Base-by-base conservation (phyloP, 2,329 filamentous ascomycete genomes). In the Coleophoma eucalyptorum region DNA sequence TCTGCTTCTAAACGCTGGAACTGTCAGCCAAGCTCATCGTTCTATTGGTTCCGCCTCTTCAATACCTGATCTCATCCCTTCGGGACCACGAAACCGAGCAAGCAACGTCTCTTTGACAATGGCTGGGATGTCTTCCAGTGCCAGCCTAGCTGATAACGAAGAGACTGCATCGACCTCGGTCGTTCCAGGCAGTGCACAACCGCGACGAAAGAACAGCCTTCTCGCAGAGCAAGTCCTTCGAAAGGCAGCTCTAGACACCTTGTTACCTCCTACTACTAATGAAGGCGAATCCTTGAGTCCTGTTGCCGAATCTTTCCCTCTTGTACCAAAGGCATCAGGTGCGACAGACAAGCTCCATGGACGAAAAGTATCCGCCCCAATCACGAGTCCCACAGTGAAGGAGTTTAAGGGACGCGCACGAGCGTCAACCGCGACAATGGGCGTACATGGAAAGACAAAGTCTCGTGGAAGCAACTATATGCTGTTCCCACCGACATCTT, bases 11-110 rank as follows among this genome's bases (percentile, higher is more conserved):
- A 46, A 48, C 19, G 54, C 60, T 41, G 53, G 55, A 31, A 54
- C 46, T 26, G 40, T 59, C 11, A 55, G 44, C 31, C 50, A 55
- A 40, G 50, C 52, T 18, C 62, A 66, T 43, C 58, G 57, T 37
- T 65, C 62, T 37, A 53, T 59, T 8, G 52, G 54, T 16, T 65
- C 62, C 5, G 52, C 58, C 6, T 61, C 61, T 13, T 65, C 63
- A 12, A 56, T 66, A n/a, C 64, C 64, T n/a, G 64, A 66, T 42
- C 57, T 66, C 12, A 55, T 65, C 18, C 58, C 58, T 19, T 64
- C 62, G 2, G 48, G 44, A 12, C 49, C 54, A 16, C 55, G 56
- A n/a, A 58, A 54, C 8, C 43, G 47, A 26, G 21, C 35, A 58
- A 57, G 12, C 34, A 33, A 32, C 19, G n/a, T 33, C 19, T 44